These are phyloP conservation scores for Primulina eburnea DNA, from an alignment of 257 asterid genomes.

Conservation along the genomic window DNA sequence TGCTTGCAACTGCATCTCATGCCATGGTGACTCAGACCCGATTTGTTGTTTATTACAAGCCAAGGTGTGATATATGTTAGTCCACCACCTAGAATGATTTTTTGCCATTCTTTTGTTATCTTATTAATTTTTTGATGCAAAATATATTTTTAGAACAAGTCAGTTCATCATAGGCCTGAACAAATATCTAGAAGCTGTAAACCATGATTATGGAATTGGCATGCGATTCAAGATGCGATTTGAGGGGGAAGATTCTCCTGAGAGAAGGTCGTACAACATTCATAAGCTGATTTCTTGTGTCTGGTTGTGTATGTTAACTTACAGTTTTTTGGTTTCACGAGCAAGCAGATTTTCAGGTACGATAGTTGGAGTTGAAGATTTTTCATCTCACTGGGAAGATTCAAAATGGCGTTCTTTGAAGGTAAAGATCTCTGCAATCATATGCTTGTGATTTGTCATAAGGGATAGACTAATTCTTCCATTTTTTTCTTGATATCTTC, in stretches of 20 bases:
- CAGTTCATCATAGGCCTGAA: conserved; percentile 46
- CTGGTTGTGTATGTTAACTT: neutral
- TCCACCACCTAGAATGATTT: neutral
- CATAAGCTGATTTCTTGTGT: neutral
- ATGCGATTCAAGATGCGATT: conserved; percentile 59
- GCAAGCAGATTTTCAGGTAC: conserved; percentile 44
- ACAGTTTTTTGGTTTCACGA: neutral
- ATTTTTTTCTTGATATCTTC: conserved; percentile 9
- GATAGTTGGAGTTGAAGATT: conserved; percentile 41
- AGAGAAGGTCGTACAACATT: conserved; percentile 39
- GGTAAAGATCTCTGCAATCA: conserved; percentile 22
- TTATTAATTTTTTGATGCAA: neutral
- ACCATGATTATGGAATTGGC: conserved; percentile 42
- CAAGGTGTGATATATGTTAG: conserved; percentile 29
- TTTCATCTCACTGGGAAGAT: conserved; percentile 39
- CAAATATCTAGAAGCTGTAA: conserved; percentile 41
- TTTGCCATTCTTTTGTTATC: neutral
- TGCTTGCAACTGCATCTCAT: conserved; percentile 60
- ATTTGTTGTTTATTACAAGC: conserved; percentile 51
- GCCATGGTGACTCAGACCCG: conserved; percentile 42
- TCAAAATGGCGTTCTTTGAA: conserved; percentile 51
- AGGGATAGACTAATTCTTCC: neutral
- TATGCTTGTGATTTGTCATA: neutral
- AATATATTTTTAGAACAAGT: conserved; percentile 36
- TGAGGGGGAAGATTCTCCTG: conserved; percentile 54